These are phyloP conservation scores for Pseudomonodictys pantanalensis DNA, from an alignment of 495 filamentous ascomycete genomes.

Conservation along the genomic window DNA sequence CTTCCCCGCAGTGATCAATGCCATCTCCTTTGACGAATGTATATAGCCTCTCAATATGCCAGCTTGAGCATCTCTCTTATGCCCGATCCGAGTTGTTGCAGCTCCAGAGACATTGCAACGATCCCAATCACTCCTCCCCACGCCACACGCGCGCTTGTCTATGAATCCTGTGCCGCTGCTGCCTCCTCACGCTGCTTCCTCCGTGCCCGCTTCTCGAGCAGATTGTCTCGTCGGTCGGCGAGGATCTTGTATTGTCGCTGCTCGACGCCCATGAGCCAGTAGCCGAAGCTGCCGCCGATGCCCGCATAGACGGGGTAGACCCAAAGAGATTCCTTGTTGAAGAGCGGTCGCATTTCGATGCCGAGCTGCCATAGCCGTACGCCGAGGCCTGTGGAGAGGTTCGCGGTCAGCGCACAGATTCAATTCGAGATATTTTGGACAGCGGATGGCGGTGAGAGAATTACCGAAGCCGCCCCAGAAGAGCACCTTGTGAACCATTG, in stretches of 20 bases:
- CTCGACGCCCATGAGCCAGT: slow-evolving; percentile 90
- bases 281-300: slow-evolving; percentile 86
- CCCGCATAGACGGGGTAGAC: slow-evolving; percentile 87
- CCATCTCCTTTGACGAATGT: not conserved
- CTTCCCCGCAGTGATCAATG: not conserved
- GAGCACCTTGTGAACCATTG: slow-evolving; percentile 75
- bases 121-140: not conserved
- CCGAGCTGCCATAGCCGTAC: slow-evolving; percentile 94
- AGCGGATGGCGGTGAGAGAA: slow-evolving; percentile 5
- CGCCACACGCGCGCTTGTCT: not conserved
- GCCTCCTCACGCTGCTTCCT: slow-evolving; percentile 27
- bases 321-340: slow-evolving; percentile 73
- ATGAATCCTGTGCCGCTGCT: slow-evolving; percentile 13
- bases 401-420: slow-evolving; percentile 14
- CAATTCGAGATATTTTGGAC: not conserved
- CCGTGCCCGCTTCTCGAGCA: slow-evolving; percentile 71
- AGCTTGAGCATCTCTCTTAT: too few species aligned
- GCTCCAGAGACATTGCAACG: too few species aligned
- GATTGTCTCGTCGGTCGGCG: slow-evolving; percentile 65
- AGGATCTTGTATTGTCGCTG: slow-evolving; percentile 71
- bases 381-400: slow-evolving; percentile 65
- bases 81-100: not conserved
- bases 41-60: too few species aligned
- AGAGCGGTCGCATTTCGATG: slow-evolving; percentile 95
- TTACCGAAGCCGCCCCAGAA: slow-evolving; percentile 98